A percentile compares a stretch with the other conserved stretches of the same genome.
Conservation (phyloP, 352 stramenopile genomes). For the Elongisporangium undulatum region DNA sequence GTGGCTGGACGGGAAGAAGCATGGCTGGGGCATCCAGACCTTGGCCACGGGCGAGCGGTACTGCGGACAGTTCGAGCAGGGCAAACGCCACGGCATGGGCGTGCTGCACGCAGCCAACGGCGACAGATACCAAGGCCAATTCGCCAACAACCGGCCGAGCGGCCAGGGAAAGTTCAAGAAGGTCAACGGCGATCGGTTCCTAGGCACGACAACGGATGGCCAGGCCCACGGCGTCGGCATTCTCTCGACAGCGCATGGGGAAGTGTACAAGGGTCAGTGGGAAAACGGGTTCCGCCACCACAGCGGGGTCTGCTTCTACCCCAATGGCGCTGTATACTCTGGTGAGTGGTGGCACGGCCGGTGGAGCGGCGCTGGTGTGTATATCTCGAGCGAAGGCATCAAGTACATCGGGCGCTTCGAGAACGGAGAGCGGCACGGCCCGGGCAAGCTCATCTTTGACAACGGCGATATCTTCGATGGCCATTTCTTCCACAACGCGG, state of each 20-base stretch:
- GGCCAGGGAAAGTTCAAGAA: constrained; percentile 67
- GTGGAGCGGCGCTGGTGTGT: constrained; percentile 53
- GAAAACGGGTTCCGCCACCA: constrained; percentile 54
- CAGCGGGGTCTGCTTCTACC: constrained; percentile 67
- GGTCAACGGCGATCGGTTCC: constrained; percentile 59
- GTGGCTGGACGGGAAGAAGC: constrained; percentile 68
- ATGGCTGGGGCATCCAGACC: constrained; percentile 81
- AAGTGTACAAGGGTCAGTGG: constrained; percentile 89
- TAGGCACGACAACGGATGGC: constrained; percentile 61
- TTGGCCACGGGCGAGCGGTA: constrained; percentile 81
- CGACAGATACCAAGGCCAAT: constrained; percentile 82
- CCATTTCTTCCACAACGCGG: constrained; percentile 44
- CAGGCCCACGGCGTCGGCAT: constrained; percentile 73
- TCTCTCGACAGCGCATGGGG: constrained; percentile 70
- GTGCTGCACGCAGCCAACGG: constrained; percentile 60
- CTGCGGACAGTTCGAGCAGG: constrained; percentile 74
- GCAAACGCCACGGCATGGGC: constrained; percentile 74
- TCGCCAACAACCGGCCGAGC: constrained; percentile 30
- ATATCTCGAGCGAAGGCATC: constrained; percentile 64
- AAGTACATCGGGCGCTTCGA: constrained; percentile 62
- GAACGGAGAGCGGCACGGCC: constrained; percentile 52
- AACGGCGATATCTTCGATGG: constrained; percentile 80
- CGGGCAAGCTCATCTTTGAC: constrained; percentile 65
- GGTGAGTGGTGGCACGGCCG: constrained; percentile 61
- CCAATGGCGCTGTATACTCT: constrained; percentile 71